These are phyloP conservation scores for Sanghuangporus baumii DNA, from an alignment of 1,284 basidiomycete genomes.

Conservation along the genomic window DNA sequence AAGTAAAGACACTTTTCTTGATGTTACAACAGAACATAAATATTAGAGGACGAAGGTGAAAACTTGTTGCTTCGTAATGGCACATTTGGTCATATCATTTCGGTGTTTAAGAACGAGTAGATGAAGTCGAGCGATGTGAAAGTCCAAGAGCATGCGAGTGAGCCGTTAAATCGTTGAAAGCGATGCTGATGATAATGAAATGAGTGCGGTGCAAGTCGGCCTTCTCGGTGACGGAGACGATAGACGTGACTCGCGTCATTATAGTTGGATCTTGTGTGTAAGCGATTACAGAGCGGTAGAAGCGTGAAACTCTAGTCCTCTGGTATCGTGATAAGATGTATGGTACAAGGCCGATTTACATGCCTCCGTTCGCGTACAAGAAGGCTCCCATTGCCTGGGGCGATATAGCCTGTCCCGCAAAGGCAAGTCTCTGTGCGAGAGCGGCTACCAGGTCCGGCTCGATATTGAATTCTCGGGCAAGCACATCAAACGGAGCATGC, in stretches of 20 bases:
- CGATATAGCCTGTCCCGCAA: neutral
- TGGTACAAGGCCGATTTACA: neutral
- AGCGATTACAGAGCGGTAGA: neutral
- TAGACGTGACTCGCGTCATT: neutral
- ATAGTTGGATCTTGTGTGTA: neutral
- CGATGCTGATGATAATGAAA: neutral
- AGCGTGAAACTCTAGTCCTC: neutral
- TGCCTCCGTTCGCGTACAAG: slow-evolving; percentile 5
- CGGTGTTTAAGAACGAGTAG: neutral
- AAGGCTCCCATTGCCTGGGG: slow-evolving; percentile 5
- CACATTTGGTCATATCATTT: neutral
- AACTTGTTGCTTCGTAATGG: neutral
- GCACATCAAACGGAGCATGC: slow-evolving; percentile 35
- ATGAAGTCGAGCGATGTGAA: neutral
- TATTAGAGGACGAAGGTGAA: neutral
- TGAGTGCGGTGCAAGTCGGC: neutral
- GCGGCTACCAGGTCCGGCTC: slow-evolving; percentile 64
- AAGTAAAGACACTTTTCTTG: neutral
- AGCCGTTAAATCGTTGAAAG: neutral
- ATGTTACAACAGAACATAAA: neutral
- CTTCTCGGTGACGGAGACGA: neutral
- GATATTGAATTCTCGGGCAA: slow-evolving; percentile 69
- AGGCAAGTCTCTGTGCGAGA: slow-evolving; percentile 50
- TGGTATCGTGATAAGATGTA: neutral
- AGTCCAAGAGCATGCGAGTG: neutral